Conservation (phyloP, 169 alveolate species). For the Plasmodium chabaudi region DNA sequence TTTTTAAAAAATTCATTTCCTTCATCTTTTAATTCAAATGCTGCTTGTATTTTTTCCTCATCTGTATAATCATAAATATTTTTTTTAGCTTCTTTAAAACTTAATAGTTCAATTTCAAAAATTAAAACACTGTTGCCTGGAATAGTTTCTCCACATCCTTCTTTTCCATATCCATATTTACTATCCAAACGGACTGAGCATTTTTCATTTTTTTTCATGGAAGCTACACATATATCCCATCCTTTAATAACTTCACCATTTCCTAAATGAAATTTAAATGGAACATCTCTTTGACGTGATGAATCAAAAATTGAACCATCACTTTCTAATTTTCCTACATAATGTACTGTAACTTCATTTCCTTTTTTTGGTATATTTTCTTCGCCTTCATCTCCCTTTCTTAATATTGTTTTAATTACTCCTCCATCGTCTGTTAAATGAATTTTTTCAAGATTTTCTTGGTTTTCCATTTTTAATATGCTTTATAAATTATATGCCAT, state of each 20-base stretch:
- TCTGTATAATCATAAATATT: constrained; percentile 83
- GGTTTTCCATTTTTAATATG: not conserved
- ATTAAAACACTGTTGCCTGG: constrained; percentile 87
- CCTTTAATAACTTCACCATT: constrained; percentile 87
- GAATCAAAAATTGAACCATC: constrained; percentile 88
- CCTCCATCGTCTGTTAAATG: constrained; percentile 76
- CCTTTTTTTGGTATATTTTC: constrained; percentile 84
- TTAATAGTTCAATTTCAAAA: constrained; percentile 87
- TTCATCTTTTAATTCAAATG: constrained; percentile 81
- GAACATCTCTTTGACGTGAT: constrained; percentile 84
- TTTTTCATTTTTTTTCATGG: constrained; percentile 84
- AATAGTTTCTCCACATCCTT: constrained; percentile 87
- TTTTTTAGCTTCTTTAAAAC: constrained; percentile 81
- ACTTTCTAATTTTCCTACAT: constrained; percentile 86
- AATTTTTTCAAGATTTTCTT: constrained; percentile 22
- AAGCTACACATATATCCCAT: constrained; percentile 86
- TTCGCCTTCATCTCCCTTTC: constrained; percentile 73
- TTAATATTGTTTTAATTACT: constrained; percentile 61
- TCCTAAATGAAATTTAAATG: constrained; percentile 87
- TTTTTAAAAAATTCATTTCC: constrained; percentile 85
- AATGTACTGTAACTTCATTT: constrained; percentile 89
- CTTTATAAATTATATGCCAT: too few species aligned
- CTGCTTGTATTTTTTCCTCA: constrained; percentile 88
- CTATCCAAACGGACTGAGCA: constrained; percentile 62
- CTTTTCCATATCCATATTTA: constrained; percentile 88